Evolutionary conservation across 345 rosid genomes (phyloP).

Genomic region (Firmiana major): DNA sequence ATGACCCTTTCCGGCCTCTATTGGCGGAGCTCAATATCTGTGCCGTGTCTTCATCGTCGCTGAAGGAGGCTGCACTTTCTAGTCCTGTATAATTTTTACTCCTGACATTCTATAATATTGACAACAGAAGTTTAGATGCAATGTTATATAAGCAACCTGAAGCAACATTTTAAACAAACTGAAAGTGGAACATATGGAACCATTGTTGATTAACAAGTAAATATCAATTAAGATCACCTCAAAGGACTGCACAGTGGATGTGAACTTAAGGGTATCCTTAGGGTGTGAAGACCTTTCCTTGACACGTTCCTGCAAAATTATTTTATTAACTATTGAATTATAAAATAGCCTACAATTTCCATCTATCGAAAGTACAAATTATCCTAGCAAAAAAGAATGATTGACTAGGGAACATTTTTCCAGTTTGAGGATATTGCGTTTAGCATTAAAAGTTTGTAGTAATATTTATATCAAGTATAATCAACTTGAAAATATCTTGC

Average conservation of each 20-base stretch:
- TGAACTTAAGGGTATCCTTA: conserved; percentile 45
- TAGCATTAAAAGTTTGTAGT: background rate
- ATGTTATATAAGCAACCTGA: conserved; percentile 18
- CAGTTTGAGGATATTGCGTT: background rate
- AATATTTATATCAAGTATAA: background rate
- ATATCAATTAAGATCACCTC: conserved; percentile 42
- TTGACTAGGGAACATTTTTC: background rate
- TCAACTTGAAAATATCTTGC: conserved; percentile 40
- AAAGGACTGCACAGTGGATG: conserved; percentile 47
- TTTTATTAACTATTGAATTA: conserved; percentile 9
- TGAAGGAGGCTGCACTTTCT: conserved; percentile 63
- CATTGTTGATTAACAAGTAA: background rate
- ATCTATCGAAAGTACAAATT: background rate
- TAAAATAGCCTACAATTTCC: background rate
- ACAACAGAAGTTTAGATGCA: conserved; percentile 19
- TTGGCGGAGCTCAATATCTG: conserved; percentile 46
- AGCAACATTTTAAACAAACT: conserved; percentile 7
- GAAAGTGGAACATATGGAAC: background rate
- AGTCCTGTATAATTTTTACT: conserved; percentile 46
- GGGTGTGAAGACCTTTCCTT: conserved; percentile 71
- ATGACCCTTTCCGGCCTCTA: conserved; percentile 60
- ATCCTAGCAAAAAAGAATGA: background rate
- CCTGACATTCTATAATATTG: conserved; percentile 42
- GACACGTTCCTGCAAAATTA: conserved; percentile 64
- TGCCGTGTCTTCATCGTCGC: conserved; percentile 83